A percentile compares a stretch with the other conserved stretches of the same genome.
Evolutionary conservation across 345 rosid genomes (phyloP).

Genomic region (Eutrema heterophyllum): DNA sequence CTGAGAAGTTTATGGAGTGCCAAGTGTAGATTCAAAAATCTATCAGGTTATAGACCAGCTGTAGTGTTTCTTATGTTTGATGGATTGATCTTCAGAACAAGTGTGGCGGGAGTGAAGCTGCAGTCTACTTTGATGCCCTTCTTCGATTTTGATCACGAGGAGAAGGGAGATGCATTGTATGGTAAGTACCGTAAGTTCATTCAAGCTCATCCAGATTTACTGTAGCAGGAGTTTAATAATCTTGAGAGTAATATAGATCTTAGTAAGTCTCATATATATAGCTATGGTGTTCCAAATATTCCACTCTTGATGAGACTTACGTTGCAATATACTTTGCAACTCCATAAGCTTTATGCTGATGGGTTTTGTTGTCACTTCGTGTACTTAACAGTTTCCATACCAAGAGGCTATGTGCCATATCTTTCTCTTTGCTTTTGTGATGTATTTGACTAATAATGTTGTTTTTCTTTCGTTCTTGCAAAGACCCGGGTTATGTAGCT

Average conservation of each 20-base stretch:
- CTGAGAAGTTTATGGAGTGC: slow-evolving; percentile 76
- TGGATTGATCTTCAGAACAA: slow-evolving; percentile 39
- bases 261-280: neutral
- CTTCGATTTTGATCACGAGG: slow-evolving; percentile 56
- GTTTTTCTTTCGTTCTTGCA: neutral
- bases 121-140: no score
- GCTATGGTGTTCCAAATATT: neutral
- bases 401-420: neutral
- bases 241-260: neutral
- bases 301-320: slow-evolving; percentile 42
- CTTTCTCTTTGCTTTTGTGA: neutral
- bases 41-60: no score
- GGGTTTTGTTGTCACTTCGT: neutral
- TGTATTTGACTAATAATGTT: neutral
- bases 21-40: no score
- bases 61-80: slow-evolving; percentile 1
- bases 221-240: neutral
- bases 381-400: neutral
- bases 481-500: slow-evolving; percentile 55
- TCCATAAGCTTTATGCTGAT: neutral
- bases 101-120: slow-evolving; percentile 69
- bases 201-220: neutral
- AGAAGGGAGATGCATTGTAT: slow-evolving; percentile 72
- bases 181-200: slow-evolving; percentile 52
- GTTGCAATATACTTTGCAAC: no score